Evolutionary conservation across 176 grass and related monocot species (phyloP), one percentile per base, ranked within the genome.

Genomic region (Puya raimondii): DNA sequence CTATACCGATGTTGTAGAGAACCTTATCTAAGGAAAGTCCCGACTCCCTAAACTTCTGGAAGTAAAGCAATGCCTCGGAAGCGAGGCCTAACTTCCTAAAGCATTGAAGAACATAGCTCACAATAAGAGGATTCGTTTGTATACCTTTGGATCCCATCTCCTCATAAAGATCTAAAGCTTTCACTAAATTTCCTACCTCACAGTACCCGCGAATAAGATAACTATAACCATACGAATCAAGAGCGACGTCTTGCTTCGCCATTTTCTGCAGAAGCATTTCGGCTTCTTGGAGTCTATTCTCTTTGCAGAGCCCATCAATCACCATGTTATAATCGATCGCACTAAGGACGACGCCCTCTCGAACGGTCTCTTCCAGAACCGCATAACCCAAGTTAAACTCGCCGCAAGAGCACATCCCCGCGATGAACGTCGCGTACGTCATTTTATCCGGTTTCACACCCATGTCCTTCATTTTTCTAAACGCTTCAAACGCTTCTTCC

Each of bases 211-310:
- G 76, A 72, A 96, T 83, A 53, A 96, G 74, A 72, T 23, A 70
- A 15, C 83, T 80, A 76, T 96, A 91, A 57, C 85, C 63, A 79
- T 82, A 91, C 51, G 66, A 10, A 75, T 91, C 80, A 5, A 72
- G 72, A 12, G 4, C 2, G 17, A 74, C 53, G 22, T 80, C 83
- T 76, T 70, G 69, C 50, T 66, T 79, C 3, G 25, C 9, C 83
- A 84, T 91, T 25, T 27, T 81, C 74, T 89, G 75, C 71, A 91
- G 81, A 80, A 96, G 80, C 15, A 88, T 73, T 84, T 89, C 88
- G 70, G 70, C 92, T 72, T 86, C 78, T 12, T 80, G 69, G 66
- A 88, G 17, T 85, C 59, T 88, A 64, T 75, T 83, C 66, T 87
- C 80, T 72, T 91, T 84, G 88, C 80, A 96, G 47, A 96, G 78